phyloP scores from a whole-genome alignment of 352 stramenopile species.

The Phytophthora ramorum region DNA sequence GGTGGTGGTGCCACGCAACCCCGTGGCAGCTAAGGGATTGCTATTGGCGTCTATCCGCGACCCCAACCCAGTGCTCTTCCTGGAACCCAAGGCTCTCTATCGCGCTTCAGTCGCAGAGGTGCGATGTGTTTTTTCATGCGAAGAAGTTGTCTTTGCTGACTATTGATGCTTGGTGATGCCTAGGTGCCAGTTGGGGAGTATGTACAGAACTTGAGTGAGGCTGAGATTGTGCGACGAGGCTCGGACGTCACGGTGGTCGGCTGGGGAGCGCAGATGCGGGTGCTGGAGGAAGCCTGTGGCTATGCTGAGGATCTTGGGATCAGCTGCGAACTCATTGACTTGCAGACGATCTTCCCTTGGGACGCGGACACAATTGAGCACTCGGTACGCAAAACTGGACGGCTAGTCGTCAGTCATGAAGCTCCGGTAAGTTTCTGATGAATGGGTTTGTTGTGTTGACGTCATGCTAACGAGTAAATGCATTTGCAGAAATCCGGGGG shows the following conservation, averaged over 20 bases:
- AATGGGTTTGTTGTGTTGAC: not conserved
- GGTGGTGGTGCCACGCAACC: slow-evolving; percentile 95
- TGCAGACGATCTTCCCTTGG: slow-evolving; percentile 98
- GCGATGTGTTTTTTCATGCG: not conserved
- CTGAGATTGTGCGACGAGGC: slow-evolving; percentile 93
- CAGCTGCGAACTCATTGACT: slow-evolving; percentile 97
- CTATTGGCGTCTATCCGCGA: slow-evolving; percentile 96
- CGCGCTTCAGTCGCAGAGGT: slow-evolving; percentile 94
- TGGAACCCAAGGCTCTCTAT: slow-evolving; percentile 99
- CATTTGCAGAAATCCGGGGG: slow-evolving; percentile 82
- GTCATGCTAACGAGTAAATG: slow-evolving; percentile 6
- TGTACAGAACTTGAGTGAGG: slow-evolving; percentile 93
- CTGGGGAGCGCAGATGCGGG: slow-evolving; percentile 93
- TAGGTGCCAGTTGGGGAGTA: slow-evolving; percentile 95
- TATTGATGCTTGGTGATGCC: slow-evolving; percentile 2
- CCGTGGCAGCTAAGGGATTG: slow-evolving; percentile 95
- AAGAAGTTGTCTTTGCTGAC: slow-evolving; percentile 2
- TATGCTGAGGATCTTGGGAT: slow-evolving; percentile 94
- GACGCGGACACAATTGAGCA: slow-evolving; percentile 94
- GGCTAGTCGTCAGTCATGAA: slow-evolving; percentile 97
- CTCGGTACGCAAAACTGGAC: slow-evolving; percentile 97
- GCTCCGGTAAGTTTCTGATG: slow-evolving; percentile 81
- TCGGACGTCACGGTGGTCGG: slow-evolving; percentile 96
- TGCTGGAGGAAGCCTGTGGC: slow-evolving; percentile 85
- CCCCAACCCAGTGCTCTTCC: slow-evolving; percentile 97